Conservation (phyloP, 2,329 filamentous ascomycete species). For the Capronia americana region DNA sequence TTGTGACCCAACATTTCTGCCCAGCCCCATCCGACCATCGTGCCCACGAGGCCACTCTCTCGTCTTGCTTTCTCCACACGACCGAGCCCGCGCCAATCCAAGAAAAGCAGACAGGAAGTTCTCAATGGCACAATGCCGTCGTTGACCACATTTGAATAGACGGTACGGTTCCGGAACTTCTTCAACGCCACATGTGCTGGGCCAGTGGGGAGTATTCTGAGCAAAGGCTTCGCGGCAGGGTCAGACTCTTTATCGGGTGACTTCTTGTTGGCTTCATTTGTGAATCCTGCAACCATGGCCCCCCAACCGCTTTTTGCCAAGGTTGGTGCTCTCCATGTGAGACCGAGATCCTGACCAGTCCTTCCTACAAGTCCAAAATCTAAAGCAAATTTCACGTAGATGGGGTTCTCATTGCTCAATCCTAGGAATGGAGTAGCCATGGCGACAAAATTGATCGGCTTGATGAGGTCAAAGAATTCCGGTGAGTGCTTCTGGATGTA, state of each 20-base stretch:
- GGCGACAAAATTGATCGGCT: conserved; percentile 92
- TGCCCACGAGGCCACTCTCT: conserved; percentile 90
- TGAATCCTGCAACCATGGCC: conserved; percentile 74
- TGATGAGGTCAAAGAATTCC: conserved; percentile 77
- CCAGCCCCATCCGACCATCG: conserved; percentile 92
- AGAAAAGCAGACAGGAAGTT: conserved; percentile 93
- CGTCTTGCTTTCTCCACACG: conserved; percentile 92
- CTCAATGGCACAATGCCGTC: conserved; percentile 91
- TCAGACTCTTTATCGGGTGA: conserved; percentile 74
- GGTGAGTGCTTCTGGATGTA: conserved; percentile 85
- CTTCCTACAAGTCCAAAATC: conserved; percentile 97
- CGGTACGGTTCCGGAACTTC: conserved; percentile 74
- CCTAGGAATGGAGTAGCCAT: conserved; percentile 86
- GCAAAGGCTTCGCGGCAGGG: conserved; percentile 77
- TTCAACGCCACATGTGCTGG: conserved; percentile 83
- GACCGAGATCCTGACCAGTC: conserved; percentile 90
- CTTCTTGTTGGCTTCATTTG: conserved; percentile 32
- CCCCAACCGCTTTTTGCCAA: conserved; percentile 74
- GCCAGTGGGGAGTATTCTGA: conserved; percentile 77
- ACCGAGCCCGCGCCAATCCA: conserved; percentile 94
- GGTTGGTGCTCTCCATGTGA: conserved; percentile 84
- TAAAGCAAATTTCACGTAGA: conserved; percentile 95
- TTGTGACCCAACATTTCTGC: conserved; percentile 81
- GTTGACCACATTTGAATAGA: conserved; percentile 88
- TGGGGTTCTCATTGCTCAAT: conserved; percentile 93